Evolutionary conservation across 768 basidiomycete species (phyloP).

Genomic region (Lentinula guzmanii): DNA sequence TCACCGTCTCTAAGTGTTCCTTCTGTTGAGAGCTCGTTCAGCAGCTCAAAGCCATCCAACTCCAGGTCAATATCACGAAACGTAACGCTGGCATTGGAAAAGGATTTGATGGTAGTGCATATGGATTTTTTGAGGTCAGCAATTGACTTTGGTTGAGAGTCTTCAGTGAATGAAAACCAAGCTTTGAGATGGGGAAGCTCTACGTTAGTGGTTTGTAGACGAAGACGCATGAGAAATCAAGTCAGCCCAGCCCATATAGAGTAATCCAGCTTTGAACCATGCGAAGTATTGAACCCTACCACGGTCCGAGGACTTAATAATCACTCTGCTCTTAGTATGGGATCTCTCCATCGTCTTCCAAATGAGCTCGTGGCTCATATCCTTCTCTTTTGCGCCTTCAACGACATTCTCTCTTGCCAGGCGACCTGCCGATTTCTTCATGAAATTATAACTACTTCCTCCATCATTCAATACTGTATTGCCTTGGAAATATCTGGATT

Average conservation of each 20-base stretch:
- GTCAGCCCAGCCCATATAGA: neutral
- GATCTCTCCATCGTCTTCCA: neutral
- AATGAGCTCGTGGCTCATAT: slow-evolving; percentile 1
- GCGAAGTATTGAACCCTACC: neutral
- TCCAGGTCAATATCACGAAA: neutral
- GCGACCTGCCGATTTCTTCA: neutral
- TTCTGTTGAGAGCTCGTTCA: slow-evolving; percentile 4
- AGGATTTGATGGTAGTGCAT: neutral
- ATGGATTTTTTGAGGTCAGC: slow-evolving; percentile 1
- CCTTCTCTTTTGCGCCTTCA: neutral
- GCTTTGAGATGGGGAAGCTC: slow-evolving; percentile 5
- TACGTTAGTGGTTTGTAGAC: slow-evolving; percentile 2
- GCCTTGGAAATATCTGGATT: neutral
- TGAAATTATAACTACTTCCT: neutral
- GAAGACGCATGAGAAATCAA: neutral
- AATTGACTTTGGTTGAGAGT: neutral
- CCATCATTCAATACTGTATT: neutral
- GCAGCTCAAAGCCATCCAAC: slow-evolving; percentile 5
- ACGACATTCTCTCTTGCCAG: neutral
- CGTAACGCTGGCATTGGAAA: neutral
- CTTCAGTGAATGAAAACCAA: neutral
- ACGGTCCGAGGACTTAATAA: neutral
- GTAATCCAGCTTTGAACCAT: neutral
- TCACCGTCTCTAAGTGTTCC: slow-evolving; percentile 8
- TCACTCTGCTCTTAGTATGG: neutral